phyloP scores from a whole-genome alignment of 192 early-diverging fungal genomes.

The Backusella sp. region DNA sequence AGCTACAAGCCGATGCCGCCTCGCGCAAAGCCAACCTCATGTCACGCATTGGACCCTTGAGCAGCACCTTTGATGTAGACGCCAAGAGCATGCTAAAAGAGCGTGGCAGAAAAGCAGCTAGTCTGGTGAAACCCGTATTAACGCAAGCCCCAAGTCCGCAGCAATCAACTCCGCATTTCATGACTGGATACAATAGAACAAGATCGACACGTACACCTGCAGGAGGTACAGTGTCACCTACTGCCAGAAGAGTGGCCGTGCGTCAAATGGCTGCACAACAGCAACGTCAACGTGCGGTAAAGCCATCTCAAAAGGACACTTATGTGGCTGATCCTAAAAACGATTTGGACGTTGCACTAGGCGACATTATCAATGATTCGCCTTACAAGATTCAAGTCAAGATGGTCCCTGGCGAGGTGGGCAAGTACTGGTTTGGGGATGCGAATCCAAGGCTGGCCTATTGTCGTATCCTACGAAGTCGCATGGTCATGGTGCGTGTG shows the following conservation, averaged over 20 bases:
- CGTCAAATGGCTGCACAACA: background rate
- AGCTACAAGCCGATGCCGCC: conserved; percentile 37
- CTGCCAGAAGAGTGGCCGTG: background rate
- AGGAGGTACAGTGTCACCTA: conserved; percentile 16
- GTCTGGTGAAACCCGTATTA: conserved; percentile 2
- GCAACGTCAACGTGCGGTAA: background rate
- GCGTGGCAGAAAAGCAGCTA: conserved; percentile 1
- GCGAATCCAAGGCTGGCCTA: conserved; percentile 60
- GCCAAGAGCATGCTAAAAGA: conserved; percentile 2
- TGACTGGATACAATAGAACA: conserved; percentile 6
- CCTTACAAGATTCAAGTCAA: conserved; percentile 48
- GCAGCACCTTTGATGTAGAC: conserved; percentile 31
- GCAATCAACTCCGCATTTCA: conserved; percentile 11
- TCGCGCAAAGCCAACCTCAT: conserved; percentile 42
- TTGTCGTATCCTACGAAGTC: conserved; percentile 58
- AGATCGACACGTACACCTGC: background rate
- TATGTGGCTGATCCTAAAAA: conserved; percentile 55
- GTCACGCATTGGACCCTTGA: conserved; percentile 12
- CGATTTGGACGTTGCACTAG: conserved; percentile 58
- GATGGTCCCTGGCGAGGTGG: conserved; percentile 53
- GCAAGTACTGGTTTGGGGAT: conserved; percentile 65
- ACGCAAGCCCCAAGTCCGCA: conserved; percentile 10
- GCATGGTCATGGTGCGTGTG: conserved; percentile 68
- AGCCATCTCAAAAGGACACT: background rate
- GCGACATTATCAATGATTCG: conserved; percentile 55